Percentiles rank a stretch among this genome's conserved stretches.
These are phyloP conservation scores for Talaromyces sp. DNA, from an alignment of 2,329 filamentous ascomycete species.

Conservation along the genomic window DNA sequence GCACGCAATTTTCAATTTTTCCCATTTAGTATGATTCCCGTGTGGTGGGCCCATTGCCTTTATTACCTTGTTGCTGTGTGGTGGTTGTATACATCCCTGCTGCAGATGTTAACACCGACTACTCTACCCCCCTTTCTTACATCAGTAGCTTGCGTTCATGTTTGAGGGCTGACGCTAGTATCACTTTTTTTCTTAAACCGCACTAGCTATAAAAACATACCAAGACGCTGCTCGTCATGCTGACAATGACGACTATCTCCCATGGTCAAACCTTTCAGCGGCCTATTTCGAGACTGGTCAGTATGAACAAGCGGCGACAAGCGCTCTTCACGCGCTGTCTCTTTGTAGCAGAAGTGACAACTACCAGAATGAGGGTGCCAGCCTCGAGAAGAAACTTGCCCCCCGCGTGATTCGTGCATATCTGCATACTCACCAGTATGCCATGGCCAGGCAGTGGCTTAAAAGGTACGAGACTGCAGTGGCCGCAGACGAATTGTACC, in stretches of 20 bases:
- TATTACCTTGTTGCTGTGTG: neutral
- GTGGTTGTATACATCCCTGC: neutral
- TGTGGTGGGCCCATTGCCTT: neutral
- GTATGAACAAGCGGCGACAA: neutral
- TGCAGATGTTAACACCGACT: neutral
- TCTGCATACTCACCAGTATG: conserved; percentile 7
- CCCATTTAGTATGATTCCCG: neutral
- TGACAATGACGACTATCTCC: conserved; percentile 8
- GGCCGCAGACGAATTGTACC: conserved; percentile 4
- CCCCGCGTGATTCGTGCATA: conserved; percentile 6
- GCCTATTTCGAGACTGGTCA: conserved; percentile 11
- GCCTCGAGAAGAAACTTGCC: conserved; percentile 6
- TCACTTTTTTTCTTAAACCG: neutral
- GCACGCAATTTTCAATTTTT: neutral
- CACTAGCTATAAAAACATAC: conserved; percentile 12
- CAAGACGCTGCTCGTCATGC: conserved; percentile 8
- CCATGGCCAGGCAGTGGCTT: conserved; percentile 7
- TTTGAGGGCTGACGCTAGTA: neutral
- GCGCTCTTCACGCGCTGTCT: conserved; percentile 7
- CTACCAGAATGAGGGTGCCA: neutral
- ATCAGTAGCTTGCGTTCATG: neutral
- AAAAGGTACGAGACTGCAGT: neutral
- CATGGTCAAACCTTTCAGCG: conserved; percentile 13
- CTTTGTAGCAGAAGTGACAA: neutral
- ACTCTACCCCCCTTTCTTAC: neutral